Evolutionary conservation across 2,329 filamentous ascomycete species (phyloP), one percentile per base, ranked within the genome.

Genomic region (Aspergillus chevalieri): DNA sequence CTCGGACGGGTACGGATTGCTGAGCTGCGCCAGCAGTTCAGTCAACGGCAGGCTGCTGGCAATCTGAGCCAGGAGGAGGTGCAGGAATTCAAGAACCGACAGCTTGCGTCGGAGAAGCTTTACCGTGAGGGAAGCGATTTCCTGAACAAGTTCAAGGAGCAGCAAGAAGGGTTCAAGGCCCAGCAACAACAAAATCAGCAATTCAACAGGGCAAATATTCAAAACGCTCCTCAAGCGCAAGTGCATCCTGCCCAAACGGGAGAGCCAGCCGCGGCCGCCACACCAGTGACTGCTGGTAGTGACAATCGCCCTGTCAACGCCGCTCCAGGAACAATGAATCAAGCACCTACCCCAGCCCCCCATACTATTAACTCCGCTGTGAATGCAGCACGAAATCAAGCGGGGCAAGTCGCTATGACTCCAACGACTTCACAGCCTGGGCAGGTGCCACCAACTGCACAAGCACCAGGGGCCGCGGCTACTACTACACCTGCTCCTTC

Each of bases 321-420:
- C 38, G 54, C 58, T 9, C 47, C 61, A 28, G 57, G 58, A n/a
- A 51, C 62, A 8, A 63, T 62, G 52, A 66, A 66, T 50, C 68
- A 70, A 50, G 54, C 63, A 26, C 63, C 62, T 19, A 61, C 67
- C 7, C 68, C 70, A 42, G 69, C 69, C 21, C 65, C 74, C 3
- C 73, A 77, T 52, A 75, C 73, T 1, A 73, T 77, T 39, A 76
- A 71, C 51, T 74, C 74, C 46, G 74, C 74, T 6, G 69, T 77
- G 19, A 72, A 67, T 53, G 71, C 72, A 24, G 72, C 71, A 15
- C 64, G 71, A 41, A 68, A 64, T 36, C 70, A 72, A 50, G 67
- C 65, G 28, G 64, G 64, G 14, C 65, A 68, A 50, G 59, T 63
- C 38, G 63, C 62, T 8, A 66, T 67, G 61, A 70, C 68, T 17